Evolutionary conservation across 768 basidiomycete genomes (phyloP).

Genomic region (Boletus huronensis): DNA sequence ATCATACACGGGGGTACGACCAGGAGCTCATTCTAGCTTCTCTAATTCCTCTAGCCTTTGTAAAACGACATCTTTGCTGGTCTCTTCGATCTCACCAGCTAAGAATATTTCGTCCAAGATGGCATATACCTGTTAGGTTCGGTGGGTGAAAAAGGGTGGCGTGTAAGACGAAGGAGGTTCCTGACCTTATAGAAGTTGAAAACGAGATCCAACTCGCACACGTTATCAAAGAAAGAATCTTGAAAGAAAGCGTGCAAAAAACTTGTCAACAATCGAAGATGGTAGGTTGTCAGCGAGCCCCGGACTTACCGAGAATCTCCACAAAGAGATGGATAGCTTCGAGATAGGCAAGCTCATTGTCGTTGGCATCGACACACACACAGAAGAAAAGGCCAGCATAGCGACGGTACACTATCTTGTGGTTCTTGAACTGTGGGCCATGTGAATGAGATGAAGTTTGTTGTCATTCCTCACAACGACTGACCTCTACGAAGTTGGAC

Average conservation of each 20-base stretch:
- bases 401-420: conserved; percentile 95
- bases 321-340: conserved; percentile 99
- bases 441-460: conserved; percentile 4
- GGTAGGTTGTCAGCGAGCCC: not conserved
- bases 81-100: conserved; percentile 98
- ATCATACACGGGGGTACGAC: conserved; percentile 8
- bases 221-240: conserved; percentile 99
- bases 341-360: conserved; percentile 95
- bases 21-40: conserved; percentile 68
- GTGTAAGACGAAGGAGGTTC: not conserved
- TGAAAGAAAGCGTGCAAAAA: not conserved
- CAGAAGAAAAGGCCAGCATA: conserved; percentile 99
- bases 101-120: conserved; percentile 98
- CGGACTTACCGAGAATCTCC: conserved; percentile 81
- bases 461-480: conserved; percentile 19
- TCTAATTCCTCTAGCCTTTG: conserved; percentile 88
- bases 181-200: conserved; percentile 97
- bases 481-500: conserved; percentile 97
- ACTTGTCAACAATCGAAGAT: not conserved
- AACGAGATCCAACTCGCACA: conserved; percentile 95
- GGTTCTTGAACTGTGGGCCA: conserved; percentile 79
- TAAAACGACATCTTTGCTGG: conserved; percentile 93
- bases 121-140: conserved; percentile 75
- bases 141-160: conserved; percentile 5
- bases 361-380: conserved; percentile 95